Conservation (phyloP, 768 basidiomycete genomes). For the Auricularia sp. region DNA sequence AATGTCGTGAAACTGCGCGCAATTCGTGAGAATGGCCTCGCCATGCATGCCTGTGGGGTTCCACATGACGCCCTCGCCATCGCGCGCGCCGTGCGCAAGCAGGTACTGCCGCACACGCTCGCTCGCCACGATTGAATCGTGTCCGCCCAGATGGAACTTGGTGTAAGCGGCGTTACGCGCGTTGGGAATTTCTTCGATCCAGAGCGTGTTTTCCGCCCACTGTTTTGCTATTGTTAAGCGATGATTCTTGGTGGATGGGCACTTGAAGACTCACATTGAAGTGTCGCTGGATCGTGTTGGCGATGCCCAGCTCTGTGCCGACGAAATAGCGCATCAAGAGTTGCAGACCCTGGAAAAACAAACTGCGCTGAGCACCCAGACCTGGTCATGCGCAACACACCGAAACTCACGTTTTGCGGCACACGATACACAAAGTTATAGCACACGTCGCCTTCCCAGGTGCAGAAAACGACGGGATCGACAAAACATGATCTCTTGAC, state of each 20-base stretch:
- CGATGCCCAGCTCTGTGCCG: constrained; percentile 76
- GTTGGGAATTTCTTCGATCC: constrained; percentile 83
- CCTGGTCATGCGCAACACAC: no score
- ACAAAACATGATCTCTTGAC: constrained; percentile 75
- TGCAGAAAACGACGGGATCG: constrained; percentile 71
- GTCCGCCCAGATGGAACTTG: constrained; percentile 71
- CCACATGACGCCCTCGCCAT: neutral
- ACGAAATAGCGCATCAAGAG: constrained; percentile 83
- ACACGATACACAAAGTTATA: constrained; percentile 80
- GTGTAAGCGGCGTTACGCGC: constrained; percentile 57
- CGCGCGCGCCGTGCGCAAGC: neutral
- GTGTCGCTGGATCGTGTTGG: constrained; percentile 72
- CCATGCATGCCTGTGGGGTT: neutral
- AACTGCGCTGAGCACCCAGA: no score
- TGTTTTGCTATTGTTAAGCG: no score
- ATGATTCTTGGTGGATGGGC: no score
- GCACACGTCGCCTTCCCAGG: constrained; percentile 94
- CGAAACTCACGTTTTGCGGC: constrained; percentile 46
- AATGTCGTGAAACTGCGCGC: neutral
- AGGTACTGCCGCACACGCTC: neutral
- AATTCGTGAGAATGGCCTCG: neutral
- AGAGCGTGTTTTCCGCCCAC: constrained; percentile 81
- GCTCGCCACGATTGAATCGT: constrained; percentile 58
- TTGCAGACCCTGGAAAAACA: constrained; percentile 50
- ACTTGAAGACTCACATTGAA: constrained; percentile 34